Conservation (phyloP, 257 asterid species). For the Plantago elongata region DNA sequence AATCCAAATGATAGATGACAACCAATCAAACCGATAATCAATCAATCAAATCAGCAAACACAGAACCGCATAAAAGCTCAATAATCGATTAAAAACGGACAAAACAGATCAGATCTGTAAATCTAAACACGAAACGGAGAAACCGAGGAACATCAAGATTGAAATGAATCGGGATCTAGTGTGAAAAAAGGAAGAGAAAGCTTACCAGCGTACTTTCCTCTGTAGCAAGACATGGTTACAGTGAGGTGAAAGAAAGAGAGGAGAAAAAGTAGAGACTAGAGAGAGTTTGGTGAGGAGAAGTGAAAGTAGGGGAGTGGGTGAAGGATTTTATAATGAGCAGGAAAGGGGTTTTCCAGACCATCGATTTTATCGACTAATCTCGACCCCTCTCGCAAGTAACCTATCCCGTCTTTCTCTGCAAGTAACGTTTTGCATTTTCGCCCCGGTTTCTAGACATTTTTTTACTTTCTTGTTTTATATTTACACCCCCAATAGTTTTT, state of each 20-base stretch:
- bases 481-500: no score
- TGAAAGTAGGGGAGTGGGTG: not conserved
- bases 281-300: not conserved
- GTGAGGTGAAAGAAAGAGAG: not conserved
- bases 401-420: not conserved
- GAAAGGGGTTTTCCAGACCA: conserved; percentile 3
- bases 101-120: conserved; percentile 21
- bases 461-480: no score
- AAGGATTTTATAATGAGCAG: conserved; percentile 24
- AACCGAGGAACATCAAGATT: conserved; percentile 1
- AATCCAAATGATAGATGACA: no score
- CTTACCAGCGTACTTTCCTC: conserved; percentile 81
- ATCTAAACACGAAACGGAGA: not conserved
- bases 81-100: not conserved
- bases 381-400: conserved; percentile 53
- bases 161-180: conserved; percentile 16
- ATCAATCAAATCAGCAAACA: not conserved
- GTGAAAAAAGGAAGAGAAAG: not conserved
- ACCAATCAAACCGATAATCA: not conserved
- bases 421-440: not conserved
- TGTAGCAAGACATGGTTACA: conserved; percentile 65
- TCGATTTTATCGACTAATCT: conserved; percentile 36
- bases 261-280: not conserved
- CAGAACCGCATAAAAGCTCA: not conserved
- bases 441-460: no score